Base-by-base conservation (phyloP, 306 rosid genomes). In the Trichosanthes truncata region DNA sequence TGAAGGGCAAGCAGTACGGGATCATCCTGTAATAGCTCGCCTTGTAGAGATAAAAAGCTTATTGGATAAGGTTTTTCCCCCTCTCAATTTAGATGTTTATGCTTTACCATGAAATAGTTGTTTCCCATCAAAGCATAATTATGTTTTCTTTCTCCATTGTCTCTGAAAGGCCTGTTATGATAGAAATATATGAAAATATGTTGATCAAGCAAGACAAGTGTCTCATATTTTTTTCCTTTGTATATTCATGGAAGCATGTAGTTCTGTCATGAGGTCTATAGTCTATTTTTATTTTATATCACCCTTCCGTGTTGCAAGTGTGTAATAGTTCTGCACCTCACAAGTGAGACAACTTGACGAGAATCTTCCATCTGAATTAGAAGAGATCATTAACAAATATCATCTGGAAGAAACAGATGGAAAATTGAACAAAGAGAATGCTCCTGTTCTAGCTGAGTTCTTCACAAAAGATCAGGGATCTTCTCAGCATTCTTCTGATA, bases 11-110 rank as follows among this genome's bases (percentile, higher is more conserved):
- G 81, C 90, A 61, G 91, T 92, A 38, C 88, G 78, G 75, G 93
- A 85, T 84, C 97, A 92, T 88, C 98, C 95, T 79, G 93, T 94
- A 18, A 81, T 92, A 76, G 92, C 85, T 81, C 90, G 84, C 80
- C 95, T 94, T 56, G 91, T 89, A 77, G 96, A 94, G 86, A 87
- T 94, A 72, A 92, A 87, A 86, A 87, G 82, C 79, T 88, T 92
- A 82, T 79, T 84, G 84, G 91, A 92, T 79, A 91, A 88, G 98
- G 97, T 94, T 18, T n/a, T 80, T 59, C 20, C 79, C 78, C 35
- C 41, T 76, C 43, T n/a, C 74, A 55, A 80, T 26, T 77, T 40
- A 38, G 18, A 40, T 57, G 51, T 40, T 38, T 60, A 55, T 56
- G 68, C 51, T 57, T 21, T 21, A 40, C 23, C 45, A 74, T 31